Conservation (phyloP, 2,329 filamentous ascomycete species). For the Exophiala bonariae region DNA sequence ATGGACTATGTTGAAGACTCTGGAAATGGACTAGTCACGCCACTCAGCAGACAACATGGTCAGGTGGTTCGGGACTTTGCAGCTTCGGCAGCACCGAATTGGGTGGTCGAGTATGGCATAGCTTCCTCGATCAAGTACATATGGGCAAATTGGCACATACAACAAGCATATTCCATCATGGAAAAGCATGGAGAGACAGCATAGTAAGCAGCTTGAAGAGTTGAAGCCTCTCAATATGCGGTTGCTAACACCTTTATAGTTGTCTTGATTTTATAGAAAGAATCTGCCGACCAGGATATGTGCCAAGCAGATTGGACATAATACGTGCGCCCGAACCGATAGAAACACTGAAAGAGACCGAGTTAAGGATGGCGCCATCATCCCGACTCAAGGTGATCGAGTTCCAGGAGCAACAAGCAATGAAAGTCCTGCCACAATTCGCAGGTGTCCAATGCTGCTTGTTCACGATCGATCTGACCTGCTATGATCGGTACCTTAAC, state of each 20-base stretch:
- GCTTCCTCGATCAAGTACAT: conserved; percentile 10
- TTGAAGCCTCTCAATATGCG: background rate
- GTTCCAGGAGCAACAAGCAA: conserved; percentile 8
- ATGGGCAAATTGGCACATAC: conserved; percentile 18
- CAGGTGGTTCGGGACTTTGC: conserved; percentile 12
- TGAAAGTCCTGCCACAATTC: conserved; percentile 19
- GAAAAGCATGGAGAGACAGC: conserved; percentile 16
- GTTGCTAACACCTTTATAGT: conserved; percentile 7
- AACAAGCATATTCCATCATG: conserved; percentile 15
- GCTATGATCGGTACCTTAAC: conserved; percentile 18
- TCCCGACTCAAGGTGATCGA: conserved; percentile 13
- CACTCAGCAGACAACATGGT: conserved; percentile 13
- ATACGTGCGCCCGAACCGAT: conserved; percentile 14
- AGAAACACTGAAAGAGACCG: conserved; percentile 20
- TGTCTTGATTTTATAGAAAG: conserved; percentile 18
- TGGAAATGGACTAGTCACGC: conserved; percentile 11
- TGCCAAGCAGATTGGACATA: conserved; percentile 19
- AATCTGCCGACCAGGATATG: conserved; percentile 16
- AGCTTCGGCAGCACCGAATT: conserved; percentile 9
- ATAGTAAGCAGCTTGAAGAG: conserved; percentile 8
- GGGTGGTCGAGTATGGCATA: conserved; percentile 7
- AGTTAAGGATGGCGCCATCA: conserved; percentile 10
- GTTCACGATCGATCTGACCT: conserved; percentile 20
- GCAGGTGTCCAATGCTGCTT: conserved; percentile 19
- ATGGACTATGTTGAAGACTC: conserved; percentile 17